Base-by-base conservation (phyloP, 2,329 filamentous ascomycete species). In the Teratosphaeria gauchensis region DNA sequence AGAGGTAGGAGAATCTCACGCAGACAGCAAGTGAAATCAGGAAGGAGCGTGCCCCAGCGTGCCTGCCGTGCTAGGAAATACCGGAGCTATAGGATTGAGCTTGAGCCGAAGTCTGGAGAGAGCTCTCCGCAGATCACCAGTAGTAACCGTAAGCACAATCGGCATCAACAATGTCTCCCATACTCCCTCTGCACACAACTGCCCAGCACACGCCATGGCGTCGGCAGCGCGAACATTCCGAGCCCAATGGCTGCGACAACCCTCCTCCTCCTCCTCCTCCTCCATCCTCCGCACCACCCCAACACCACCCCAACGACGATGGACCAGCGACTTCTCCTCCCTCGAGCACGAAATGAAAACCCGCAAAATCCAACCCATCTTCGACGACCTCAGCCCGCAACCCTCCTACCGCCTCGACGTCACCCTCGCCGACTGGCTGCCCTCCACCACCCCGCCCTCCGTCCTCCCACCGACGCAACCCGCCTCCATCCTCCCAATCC, bases 361-460 rank as follows among this genome's bases (percentile, higher is more conserved):
- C 42, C 80, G 82, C 61, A 72, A 70, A 54, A 75, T 81, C 53
- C 77, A 77, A 1, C 71, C 78, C 53, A 73, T 78, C 58, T 78
- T 78, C 68, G 83, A 86, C 65, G 79, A 82, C 66, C 73, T 87
- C 61, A 79, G 81, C 35, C 82, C 85, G 0, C 84, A 82, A 58
- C 81, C 79, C 31, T 86, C 85, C 0, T 78, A 85, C 72, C 83
- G 89, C 53, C 81, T 95, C 53, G 78, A 80, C 63, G 76, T 84
- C 32, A 81, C 85, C 8, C 79, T 92, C 1, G 69, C 74, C 54
- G 82, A 84, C 64, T 78, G 84, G 57, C 67, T 88, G 11, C 77
- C 76, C 19, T 61, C 62, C 28, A 63, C 64, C 54, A 68, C 57
- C 53, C 60, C 42, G 57, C 62, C 58, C 58, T 59, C 58, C 58